phyloP scores from a whole-genome alignment of 2,329 filamentous ascomycete genomes.

The Plenodomus biglobosus region DNA sequence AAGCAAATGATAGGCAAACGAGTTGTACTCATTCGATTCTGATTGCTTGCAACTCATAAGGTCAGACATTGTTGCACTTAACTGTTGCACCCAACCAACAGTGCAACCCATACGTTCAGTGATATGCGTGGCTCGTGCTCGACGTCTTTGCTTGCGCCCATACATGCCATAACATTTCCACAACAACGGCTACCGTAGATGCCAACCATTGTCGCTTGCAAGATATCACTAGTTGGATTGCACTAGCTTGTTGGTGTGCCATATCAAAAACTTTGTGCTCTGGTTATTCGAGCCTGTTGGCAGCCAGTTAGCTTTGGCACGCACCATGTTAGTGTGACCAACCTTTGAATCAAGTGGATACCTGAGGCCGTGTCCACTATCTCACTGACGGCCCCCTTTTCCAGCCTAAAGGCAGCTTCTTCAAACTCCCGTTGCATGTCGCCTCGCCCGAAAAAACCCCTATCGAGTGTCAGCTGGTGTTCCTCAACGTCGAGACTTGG shows the following conservation, averaged over 20 bases:
- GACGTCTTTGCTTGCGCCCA: constrained; percentile 10
- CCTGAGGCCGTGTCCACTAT: constrained; percentile 92
- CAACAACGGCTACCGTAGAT: neutral
- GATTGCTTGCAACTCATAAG: constrained; percentile 18
- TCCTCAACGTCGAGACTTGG: neutral
- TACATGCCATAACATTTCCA: constrained; percentile 3
- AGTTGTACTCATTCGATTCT: neutral
- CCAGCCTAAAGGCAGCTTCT: constrained; percentile 87
- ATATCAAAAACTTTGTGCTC: neutral
- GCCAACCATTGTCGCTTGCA: neutral
- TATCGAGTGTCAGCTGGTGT: constrained; percentile 32
- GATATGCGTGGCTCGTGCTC: constrained; percentile 14
- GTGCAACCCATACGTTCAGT: neutral
- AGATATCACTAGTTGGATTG: neutral
- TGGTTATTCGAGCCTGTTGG: constrained; percentile 25
- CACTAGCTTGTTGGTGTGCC: neutral
- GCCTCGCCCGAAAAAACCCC: constrained; percentile 86
- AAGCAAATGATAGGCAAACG: neutral
- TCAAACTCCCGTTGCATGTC: constrained; percentile 99
- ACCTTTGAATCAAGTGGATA: constrained; percentile 95
- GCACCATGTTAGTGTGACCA: constrained; percentile 30
- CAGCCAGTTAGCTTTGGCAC: constrained; percentile 14
- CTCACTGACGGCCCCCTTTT: constrained; percentile 81
- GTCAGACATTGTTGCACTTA: constrained; percentile 1
- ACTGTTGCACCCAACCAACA: neutral